Conservation (phyloP, 345 rosid species). For the Rubroshorea leprosula region DNA sequence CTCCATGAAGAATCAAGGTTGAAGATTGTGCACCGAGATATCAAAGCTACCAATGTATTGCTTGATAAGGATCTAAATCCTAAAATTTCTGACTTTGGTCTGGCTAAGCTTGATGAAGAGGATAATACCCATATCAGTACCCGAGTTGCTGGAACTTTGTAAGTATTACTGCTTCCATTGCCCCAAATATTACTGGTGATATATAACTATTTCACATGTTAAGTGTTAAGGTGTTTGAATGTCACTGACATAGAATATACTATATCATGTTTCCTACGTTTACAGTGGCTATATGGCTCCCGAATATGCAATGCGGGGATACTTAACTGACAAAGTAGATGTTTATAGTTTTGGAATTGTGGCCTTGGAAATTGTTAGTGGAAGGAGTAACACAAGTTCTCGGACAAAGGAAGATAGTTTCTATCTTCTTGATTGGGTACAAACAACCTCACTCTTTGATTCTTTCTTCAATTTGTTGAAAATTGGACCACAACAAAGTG, state of each 20-base stretch:
- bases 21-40: no score
- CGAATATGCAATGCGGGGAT: no score
- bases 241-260: no score
- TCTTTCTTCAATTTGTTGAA: no score
- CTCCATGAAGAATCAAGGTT: no score
- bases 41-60: slow-evolving; percentile 39
- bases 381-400: slow-evolving; percentile 35
- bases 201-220: no score
- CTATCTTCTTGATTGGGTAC: slow-evolving; percentile 54
- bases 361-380: slow-evolving; percentile 48
- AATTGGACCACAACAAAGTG: no score
- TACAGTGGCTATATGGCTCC: no score
- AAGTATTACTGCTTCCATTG: slow-evolving; percentile 20
- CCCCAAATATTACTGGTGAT: no score
- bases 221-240: no score
- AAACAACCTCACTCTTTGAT: neutral
- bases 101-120: slow-evolving; percentile 49
- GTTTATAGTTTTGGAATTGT: slow-evolving; percentile 60
- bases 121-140: slow-evolving; percentile 45
- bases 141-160: slow-evolving; percentile 49
- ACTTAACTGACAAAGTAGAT: no score
- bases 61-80: slow-evolving; percentile 40
- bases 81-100: slow-evolving; percentile 50
- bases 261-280: no score
- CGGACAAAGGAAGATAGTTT: slow-evolving; percentile 25